Evolutionary conservation across 1,284 basidiomycete genomes (phyloP).

Genomic region (Leccinum fallax): DNA sequence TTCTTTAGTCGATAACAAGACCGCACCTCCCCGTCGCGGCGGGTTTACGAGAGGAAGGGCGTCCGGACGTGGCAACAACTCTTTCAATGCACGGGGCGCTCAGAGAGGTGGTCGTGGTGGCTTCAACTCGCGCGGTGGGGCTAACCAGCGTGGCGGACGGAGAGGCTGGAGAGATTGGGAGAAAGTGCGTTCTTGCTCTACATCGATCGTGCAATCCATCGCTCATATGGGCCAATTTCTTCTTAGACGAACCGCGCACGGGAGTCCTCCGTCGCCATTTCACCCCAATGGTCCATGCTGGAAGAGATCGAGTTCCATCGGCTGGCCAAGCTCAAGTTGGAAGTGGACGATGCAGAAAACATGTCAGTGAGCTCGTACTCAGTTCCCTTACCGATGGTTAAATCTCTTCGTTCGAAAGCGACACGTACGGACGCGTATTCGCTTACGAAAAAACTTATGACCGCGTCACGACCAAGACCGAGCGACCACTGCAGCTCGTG

Average conservation of each 20-base stretch:
- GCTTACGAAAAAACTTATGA: slow-evolving; percentile 97
- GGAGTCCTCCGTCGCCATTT: slow-evolving; percentile 94
- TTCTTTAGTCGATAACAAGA: slow-evolving; percentile 92
- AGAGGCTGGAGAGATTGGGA: slow-evolving; percentile 95
- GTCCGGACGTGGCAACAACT: slow-evolving; percentile 45
- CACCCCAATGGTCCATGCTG: slow-evolving; percentile 89
- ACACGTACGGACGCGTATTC: slow-evolving; percentile 87
- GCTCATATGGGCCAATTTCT: slow-evolving; percentile 12
- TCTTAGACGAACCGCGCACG: slow-evolving; percentile 82
- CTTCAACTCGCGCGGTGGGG: slow-evolving; percentile 42
- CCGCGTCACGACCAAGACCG: slow-evolving; percentile 92
- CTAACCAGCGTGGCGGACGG: slow-evolving; percentile 62
- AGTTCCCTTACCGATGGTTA: slow-evolving; percentile 1
- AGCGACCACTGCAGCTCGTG: slow-evolving; percentile 87
- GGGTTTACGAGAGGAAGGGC: slow-evolving; percentile 64
- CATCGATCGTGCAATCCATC: not conserved
- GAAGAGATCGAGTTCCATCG: slow-evolving; percentile 98
- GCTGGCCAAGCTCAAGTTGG: slow-evolving; percentile 87
- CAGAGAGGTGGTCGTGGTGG: slow-evolving; percentile 51
- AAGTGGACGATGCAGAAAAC: slow-evolving; percentile 89
- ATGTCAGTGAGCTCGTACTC: slow-evolving; percentile 57
- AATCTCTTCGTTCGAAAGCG: slow-evolving; percentile 46
- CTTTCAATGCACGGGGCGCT: slow-evolving; percentile 48
- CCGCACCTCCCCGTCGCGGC: slow-evolving; percentile 64
- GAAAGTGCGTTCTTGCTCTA: slow-evolving; percentile 57